These are phyloP conservation scores for Globisporangium apiculatum DNA, from an alignment of 352 stramenopile species.

Conservation along the genomic window DNA sequence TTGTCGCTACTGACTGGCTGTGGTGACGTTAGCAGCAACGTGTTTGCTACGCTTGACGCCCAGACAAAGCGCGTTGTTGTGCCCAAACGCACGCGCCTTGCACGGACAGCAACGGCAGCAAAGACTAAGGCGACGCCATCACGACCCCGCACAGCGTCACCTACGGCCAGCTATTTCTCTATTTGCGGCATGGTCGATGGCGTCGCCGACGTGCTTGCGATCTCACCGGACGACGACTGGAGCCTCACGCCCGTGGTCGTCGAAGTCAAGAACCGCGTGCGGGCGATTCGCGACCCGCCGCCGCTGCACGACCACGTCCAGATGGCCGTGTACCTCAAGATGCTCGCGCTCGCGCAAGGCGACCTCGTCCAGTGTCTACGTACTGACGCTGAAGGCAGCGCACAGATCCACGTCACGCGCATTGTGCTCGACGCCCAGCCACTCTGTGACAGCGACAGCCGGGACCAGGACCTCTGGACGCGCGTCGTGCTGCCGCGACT, in stretches of 20 bases:
- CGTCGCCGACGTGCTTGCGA: conserved; percentile 46
- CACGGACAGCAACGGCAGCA: neutral
- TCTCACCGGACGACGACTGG: conserved; percentile 54
- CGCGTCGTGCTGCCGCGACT: conserved; percentile 56
- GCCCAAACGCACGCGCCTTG: neutral
- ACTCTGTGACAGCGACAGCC: conserved; percentile 11
- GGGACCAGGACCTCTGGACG: conserved; percentile 37
- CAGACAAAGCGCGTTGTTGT: conserved; percentile 13
- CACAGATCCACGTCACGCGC: conserved; percentile 46
- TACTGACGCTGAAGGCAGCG: conserved; percentile 19
- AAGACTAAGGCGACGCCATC: neutral
- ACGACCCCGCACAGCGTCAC: neutral
- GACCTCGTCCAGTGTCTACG: conserved; percentile 73
- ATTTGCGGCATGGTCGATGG: conserved; percentile 83
- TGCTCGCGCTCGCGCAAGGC: conserved; percentile 47
- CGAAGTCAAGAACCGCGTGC: conserved; percentile 75
- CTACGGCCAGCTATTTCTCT: conserved; percentile 31
- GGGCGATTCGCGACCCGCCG: conserved; percentile 43
- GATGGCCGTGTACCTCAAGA: conserved; percentile 80
- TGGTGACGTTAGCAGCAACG: neutral
- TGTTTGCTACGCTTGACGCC: conserved; percentile 23
- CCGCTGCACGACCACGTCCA: conserved; percentile 74
- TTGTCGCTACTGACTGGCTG: neutral
- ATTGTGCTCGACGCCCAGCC: conserved; percentile 38
- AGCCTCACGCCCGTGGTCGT: conserved; percentile 50